Conservation (phyloP, 305 asterid genomes). For the Fraxinus sp. region DNA sequence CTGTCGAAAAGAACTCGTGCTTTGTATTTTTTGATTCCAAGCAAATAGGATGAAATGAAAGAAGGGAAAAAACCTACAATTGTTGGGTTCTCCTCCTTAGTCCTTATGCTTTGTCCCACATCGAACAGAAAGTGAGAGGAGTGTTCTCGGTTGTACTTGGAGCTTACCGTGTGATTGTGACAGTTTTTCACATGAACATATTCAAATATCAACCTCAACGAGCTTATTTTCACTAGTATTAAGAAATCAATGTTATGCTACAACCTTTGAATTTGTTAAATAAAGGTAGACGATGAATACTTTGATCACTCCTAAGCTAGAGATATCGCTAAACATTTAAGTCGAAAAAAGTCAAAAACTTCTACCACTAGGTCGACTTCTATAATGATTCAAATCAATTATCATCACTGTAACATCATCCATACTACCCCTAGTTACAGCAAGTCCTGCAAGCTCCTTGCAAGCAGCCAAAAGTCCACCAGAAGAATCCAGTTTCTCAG, state of each 20-base stretch:
- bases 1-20: too few species aligned
- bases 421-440: slow-evolving; percentile 69
- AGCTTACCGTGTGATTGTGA: neutral
- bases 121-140: neutral
- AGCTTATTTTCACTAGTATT: neutral
- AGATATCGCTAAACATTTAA: neutral
- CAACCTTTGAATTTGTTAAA: neutral
- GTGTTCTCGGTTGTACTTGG: neutral
- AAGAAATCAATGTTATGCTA: neutral
- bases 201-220: neutral
- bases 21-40: too few species aligned
- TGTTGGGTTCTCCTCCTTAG: too few species aligned
- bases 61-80: too few species aligned
- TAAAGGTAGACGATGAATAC: neutral
- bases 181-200: neutral
- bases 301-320: neutral
- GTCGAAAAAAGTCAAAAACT: neutral
- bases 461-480: slow-evolving; percentile 55
- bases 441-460: slow-evolving; percentile 72
- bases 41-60: too few species aligned
- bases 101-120: neutral
- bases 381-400: slow-evolving; percentile 49
- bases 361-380: neutral
- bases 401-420: slow-evolving; percentile 85
- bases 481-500: slow-evolving; percentile 26